These are phyloP conservation scores for Solanum piurae DNA, from an alignment of 257 asterid species.

Conservation along the genomic window DNA sequence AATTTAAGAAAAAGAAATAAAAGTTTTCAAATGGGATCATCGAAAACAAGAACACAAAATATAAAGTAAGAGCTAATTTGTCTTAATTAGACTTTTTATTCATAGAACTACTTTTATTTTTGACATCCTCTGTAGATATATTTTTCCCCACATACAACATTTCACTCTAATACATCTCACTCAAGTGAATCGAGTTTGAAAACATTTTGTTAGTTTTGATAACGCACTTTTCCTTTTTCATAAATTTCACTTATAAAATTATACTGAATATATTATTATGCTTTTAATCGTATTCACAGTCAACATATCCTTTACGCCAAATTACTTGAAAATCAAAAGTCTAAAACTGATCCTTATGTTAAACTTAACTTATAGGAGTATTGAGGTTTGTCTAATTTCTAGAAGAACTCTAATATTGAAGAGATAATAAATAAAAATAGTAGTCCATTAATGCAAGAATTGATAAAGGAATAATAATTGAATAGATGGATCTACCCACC, in stretches of 20 bases:
- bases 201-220: no score
- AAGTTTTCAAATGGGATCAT: background rate
- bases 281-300: no score
- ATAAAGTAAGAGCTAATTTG: no score
- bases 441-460: background rate
- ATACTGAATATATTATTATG: no score
- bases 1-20: no score
- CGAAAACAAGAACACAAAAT: background rate
- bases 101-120: background rate
- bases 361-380: background rate
- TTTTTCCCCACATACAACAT: background rate
- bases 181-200: no score
- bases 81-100: background rate
- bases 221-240: rapidly evolving
- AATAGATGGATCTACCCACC: background rate
- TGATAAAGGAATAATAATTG: background rate
- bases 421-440: background rate
- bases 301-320: background rate
- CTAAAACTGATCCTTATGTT: no score
- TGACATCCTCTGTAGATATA: background rate
- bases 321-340: no score
- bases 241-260: no score
- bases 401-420: background rate
- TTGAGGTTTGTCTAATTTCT: background rate
- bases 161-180: background rate